A percentile compares a stretch with the other conserved stretches of the same genome.
phyloP scores from a whole-genome alignment of 495 filamentous ascomycete species.

The Penicillium lividum region DNA sequence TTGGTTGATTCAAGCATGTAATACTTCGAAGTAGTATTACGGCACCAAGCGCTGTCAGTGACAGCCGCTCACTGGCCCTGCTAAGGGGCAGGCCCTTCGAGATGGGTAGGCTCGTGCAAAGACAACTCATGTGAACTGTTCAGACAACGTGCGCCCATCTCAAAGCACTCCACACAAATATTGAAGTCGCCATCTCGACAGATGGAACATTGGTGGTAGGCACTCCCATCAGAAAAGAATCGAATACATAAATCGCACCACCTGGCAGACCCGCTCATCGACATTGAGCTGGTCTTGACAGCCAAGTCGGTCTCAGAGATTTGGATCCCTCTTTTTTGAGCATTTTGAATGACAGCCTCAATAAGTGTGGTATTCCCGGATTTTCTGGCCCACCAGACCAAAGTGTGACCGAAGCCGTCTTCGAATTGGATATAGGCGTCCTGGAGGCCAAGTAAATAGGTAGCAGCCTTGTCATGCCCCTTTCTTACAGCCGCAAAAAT shows the following conservation, averaged over 20 bases:
- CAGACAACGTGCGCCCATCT: neutral
- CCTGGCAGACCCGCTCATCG: neutral
- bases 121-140: constrained; percentile 1
- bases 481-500: constrained; percentile 2
- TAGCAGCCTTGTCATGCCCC: neutral
- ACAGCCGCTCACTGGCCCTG: too few relatives aligned
- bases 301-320: neutral
- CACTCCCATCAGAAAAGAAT: neutral
- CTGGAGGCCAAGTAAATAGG: neutral
- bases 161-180: constrained; percentile 9
- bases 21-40: too few relatives aligned
- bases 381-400: neutral
- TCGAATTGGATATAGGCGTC: neutral
- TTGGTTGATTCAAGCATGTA: too few relatives aligned
- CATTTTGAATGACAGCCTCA: neutral
- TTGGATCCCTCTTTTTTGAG: neutral
- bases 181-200: neutral
- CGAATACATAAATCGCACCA: neutral
- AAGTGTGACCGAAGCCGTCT: constrained; percentile 1
- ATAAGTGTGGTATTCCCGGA: neutral
- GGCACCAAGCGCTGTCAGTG: too few relatives aligned
- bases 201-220: neutral
- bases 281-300: neutral
- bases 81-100: too few relatives aligned
- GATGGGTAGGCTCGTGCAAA: neutral